A percentile compares a stretch with the other conserved stretches of the same genome.
Evolutionary conservation across 2,329 filamentous ascomycete species (phyloP).

Genomic region (Aspergillus ruber): DNA sequence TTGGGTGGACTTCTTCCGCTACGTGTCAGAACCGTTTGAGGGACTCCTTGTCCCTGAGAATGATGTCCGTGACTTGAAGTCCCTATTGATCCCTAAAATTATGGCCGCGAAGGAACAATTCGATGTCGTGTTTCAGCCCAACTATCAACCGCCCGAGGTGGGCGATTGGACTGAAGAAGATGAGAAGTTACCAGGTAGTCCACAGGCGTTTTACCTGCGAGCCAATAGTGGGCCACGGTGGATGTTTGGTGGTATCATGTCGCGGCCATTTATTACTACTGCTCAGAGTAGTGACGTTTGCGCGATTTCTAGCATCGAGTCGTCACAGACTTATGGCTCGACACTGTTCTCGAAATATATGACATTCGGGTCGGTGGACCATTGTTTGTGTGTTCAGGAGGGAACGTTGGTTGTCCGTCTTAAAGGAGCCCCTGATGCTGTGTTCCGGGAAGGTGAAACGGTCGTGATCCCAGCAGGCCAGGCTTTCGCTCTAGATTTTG

Average conservation of each 20-base stretch:
- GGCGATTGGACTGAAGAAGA: constrained; percentile 20
- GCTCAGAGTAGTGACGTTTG: constrained; percentile 45
- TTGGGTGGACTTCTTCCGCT: constrained; percentile 57
- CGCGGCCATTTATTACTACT: constrained; percentile 43
- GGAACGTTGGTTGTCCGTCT: constrained; percentile 41
- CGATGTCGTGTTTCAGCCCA: constrained; percentile 49
- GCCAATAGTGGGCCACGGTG: constrained; percentile 38
- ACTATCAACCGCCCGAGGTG: constrained; percentile 42
- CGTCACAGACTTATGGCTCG: constrained; percentile 27
- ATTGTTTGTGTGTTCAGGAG: constrained; percentile 47
- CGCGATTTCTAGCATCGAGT: constrained; percentile 49
- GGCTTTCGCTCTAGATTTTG: constrained; percentile 41
- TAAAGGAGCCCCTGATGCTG: constrained; percentile 25
- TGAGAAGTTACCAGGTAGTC: constrained; percentile 15
- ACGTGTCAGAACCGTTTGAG: constrained; percentile 48
- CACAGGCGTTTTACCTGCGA: constrained; percentile 46
- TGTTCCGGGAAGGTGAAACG: constrained; percentile 44
- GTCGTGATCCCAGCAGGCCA: constrained; percentile 44
- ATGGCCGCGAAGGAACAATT: constrained; percentile 51
- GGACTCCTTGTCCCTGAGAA: constrained; percentile 47
- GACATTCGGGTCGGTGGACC: constrained; percentile 45
- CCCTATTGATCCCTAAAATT: constrained; percentile 49
- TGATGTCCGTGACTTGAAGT: constrained; percentile 48
- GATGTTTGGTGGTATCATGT: constrained; percentile 29
- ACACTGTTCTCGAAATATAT: constrained; percentile 34